phyloP scores from a whole-genome alignment of 2,329 filamentous ascomycete species.

The Exophiala alcalophila region DNA sequence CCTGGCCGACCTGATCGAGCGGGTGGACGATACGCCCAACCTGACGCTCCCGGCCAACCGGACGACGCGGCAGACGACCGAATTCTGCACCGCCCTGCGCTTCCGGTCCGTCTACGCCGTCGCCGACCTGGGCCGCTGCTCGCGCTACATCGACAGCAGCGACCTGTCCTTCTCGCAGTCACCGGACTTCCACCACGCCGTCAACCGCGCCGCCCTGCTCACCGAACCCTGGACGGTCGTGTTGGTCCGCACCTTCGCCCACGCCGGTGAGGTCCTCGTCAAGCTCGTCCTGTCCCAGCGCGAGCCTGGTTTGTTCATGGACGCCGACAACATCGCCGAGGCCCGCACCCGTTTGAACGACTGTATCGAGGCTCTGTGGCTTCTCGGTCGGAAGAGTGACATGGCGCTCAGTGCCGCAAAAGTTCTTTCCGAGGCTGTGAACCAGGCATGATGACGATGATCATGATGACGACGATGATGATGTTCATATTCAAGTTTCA shows the following conservation, averaged over 20 bases:
- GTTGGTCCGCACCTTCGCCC: conserved; percentile 11
- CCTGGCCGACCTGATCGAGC: conserved; percentile 53
- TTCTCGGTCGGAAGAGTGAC: conserved; percentile 56
- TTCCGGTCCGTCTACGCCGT: conserved; percentile 14
- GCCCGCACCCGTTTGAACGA: conserved; percentile 44
- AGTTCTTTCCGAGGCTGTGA: conserved; percentile 9
- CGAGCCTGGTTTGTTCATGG: conserved; percentile 29
- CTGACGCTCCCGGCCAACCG: conserved; percentile 25
- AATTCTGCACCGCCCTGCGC: conserved; percentile 7
- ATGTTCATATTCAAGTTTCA: conserved; percentile 11
- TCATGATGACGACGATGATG: conserved; percentile 1
- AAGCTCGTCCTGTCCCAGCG: conserved; percentile 9
- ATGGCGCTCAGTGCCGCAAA: conserved; percentile 44
- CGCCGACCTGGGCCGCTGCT: conserved; percentile 14
- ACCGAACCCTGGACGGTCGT: conserved; percentile 60
- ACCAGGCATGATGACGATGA: conserved; percentile 4
- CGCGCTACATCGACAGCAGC: conserved; percentile 6
- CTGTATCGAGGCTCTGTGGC: conserved; percentile 55
- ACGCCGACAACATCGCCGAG: conserved; percentile 26
- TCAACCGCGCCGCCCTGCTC: conserved; percentile 54
- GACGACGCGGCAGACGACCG: conserved; percentile 8
- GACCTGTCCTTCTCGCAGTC: conserved; percentile 13
- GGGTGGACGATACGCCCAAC: conserved; percentile 46
- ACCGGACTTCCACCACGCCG: conserved; percentile 49
- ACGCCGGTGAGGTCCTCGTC: conserved; percentile 16